A percentile compares a stretch with the other conserved stretches of the same genome.
These are phyloP conservation scores for Tarenaya hassleriana DNA, from an alignment of 345 rosid species.

Conservation along the genomic window DNA sequence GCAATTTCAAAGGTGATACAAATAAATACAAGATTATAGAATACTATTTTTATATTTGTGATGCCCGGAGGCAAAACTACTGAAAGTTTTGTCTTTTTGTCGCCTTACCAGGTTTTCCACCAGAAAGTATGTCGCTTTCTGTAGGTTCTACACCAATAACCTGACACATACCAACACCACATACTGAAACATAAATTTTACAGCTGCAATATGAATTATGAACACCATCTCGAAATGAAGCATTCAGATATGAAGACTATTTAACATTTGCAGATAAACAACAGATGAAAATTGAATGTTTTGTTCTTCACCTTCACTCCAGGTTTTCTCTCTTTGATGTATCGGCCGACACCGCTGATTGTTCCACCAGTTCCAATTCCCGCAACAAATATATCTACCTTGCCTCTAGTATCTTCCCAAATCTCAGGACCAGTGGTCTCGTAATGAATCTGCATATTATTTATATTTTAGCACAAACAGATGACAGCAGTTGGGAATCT, in stretches of 20 bases:
- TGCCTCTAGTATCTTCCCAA: slow-evolving; percentile 73
- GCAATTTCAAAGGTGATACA: slow-evolving; percentile 19
- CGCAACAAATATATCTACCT: slow-evolving; percentile 63
- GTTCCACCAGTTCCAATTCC: slow-evolving; percentile 94
- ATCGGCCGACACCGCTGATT: slow-evolving; percentile 70
- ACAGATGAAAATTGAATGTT: background rate
- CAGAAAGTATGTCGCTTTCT: slow-evolving; percentile 76
- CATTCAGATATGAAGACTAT: background rate
- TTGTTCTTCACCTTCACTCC: slow-evolving; percentile 46
- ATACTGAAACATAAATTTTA: background rate
- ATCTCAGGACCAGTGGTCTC: slow-evolving; percentile 86
- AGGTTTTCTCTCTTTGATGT: slow-evolving; percentile 66
- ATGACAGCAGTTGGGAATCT: background rate
- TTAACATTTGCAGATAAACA: slow-evolving; percentile 8
- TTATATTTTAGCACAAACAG: slow-evolving; percentile 1
- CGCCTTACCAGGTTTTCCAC: slow-evolving; percentile 73
- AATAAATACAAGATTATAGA: background rate
- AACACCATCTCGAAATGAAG: background rate
- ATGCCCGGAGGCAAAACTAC: background rate
- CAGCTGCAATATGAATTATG: slow-evolving; percentile 1
- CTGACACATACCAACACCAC: slow-evolving; percentile 31
- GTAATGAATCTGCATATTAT: slow-evolving; percentile 49
- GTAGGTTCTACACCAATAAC: slow-evolving; percentile 79
- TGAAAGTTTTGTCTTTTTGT: background rate
- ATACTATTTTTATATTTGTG: background rate